A percentile compares a stretch with the other conserved stretches of the same genome.
These are phyloP conservation scores for Colletotrichum lupini DNA, from an alignment of 2,329 filamentous ascomycete species.

Conservation along the genomic window DNA sequence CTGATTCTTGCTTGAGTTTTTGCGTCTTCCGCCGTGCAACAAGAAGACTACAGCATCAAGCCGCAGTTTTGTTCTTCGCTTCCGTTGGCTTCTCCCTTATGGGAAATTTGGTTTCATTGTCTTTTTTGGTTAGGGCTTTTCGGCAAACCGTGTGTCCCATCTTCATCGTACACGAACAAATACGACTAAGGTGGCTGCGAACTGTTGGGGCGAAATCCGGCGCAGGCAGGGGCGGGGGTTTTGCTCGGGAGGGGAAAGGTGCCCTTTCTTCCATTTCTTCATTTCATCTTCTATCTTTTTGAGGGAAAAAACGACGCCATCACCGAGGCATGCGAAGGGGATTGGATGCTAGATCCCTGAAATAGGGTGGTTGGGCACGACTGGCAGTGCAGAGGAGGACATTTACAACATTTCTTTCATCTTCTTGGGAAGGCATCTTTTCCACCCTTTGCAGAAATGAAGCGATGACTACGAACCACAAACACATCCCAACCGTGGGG, in stretches of 20 bases:
- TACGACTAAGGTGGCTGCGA: constrained; percentile 8
- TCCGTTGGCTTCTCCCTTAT: constrained; percentile 9
- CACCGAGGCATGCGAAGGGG: neutral
- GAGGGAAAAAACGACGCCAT: neutral
- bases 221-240: constrained; percentile 7
- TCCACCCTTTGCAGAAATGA: constrained; percentile 34
- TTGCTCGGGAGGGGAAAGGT: neutral
- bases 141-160: neutral
- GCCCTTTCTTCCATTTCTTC: neutral
- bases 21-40: constrained; percentile 4
- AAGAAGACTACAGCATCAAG: constrained; percentile 25
- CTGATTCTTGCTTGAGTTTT: constrained; percentile 23
- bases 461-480: constrained; percentile 31
- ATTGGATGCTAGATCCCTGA: neutral
- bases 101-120: neutral
- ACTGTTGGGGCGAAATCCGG: constrained; percentile 22
- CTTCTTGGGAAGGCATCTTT: constrained; percentile 27
- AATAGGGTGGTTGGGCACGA: neutral
- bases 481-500: constrained; percentile 10
- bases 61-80: constrained; percentile 27
- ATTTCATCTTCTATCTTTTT: neutral
- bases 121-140: neutral
- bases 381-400: constrained; percentile 18
- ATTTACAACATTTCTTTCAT: constrained; percentile 16
- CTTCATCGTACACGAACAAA: constrained; percentile 29